A percentile compares a stretch with the other conserved stretches of the same genome.
Conservation (phyloP, 306 rosid genomes). For the Prunus armeniaca region DNA sequence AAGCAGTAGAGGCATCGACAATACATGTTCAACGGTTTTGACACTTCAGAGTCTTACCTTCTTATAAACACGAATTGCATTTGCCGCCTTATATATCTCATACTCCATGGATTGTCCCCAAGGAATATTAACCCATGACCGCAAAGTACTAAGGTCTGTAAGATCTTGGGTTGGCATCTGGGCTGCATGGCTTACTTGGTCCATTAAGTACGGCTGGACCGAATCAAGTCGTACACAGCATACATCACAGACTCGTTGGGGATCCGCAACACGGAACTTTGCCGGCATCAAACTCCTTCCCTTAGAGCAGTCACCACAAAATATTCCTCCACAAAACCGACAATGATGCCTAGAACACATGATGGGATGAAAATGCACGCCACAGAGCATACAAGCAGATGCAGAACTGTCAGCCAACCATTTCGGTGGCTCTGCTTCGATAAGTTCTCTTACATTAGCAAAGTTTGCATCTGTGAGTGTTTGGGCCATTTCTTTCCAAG, state of each 20-base stretch:
- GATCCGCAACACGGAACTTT: conserved; percentile 73
- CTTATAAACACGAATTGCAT: conserved; percentile 62
- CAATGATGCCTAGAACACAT: conserved; percentile 96
- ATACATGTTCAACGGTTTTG: background rate
- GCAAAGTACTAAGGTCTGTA: conserved; percentile 86
- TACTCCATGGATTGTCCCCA: conserved; percentile 95
- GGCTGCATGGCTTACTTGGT: conserved; percentile 89
- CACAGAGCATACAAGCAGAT: conserved; percentile 87
- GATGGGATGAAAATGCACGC: conserved; percentile 89
- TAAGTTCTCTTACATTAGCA: conserved; percentile 59
- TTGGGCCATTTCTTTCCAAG: conserved; percentile 91
- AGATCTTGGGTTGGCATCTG: conserved; percentile 87
- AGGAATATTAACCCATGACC: conserved; percentile 94
- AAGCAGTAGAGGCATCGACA: conserved; percentile 10
- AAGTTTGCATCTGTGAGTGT: conserved; percentile 77
- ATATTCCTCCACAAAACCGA: conserved; percentile 96
- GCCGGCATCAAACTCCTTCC: conserved; percentile 86
- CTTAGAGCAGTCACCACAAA: conserved; percentile 86
- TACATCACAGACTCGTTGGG: conserved; percentile 91
- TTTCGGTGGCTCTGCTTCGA: conserved; percentile 87
- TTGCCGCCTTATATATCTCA: conserved; percentile 91
- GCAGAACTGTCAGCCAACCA: conserved; percentile 97
- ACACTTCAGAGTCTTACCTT: conserved; percentile 37
- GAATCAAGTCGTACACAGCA: conserved; percentile 89
- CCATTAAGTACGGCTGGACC: conserved; percentile 82